A percentile compares a stretch with the other conserved stretches of the same genome.
Evolutionary conservation across 2,329 filamentous ascomycete genomes (phyloP).

Genomic region (Diaporthe nobilis): DNA sequence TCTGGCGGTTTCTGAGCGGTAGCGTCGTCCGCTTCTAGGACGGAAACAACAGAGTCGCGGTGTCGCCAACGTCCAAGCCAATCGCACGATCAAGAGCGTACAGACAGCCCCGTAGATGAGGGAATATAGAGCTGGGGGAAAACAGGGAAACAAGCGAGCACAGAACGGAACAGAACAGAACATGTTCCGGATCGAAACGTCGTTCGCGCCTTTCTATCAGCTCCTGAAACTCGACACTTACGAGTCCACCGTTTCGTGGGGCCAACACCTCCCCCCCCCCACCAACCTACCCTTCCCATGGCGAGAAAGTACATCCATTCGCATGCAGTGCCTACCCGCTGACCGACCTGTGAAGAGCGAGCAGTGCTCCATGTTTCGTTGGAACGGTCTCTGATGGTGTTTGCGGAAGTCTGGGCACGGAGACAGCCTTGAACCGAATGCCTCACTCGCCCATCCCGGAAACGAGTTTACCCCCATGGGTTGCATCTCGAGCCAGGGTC

Average conservation of each 20-base stretch:
- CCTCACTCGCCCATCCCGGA: neutral
- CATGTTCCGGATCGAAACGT: conserved; percentile 19
- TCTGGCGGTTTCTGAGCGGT: conserved; percentile 15
- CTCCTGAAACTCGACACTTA: conserved; percentile 30
- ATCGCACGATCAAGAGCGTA: neutral
- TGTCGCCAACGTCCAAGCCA: neutral
- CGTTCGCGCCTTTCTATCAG: conserved; percentile 6
- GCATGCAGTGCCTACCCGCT: neutral
- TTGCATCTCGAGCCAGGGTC: neutral
- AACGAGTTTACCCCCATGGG: neutral
- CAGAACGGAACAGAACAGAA: conserved; percentile 3
- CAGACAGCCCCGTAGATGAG: too few species aligned
- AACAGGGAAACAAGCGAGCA: neutral
- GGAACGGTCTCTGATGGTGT: neutral
- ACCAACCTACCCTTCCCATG: neutral
- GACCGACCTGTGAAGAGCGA: conserved; percentile 1
- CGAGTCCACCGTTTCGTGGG: conserved; percentile 29
- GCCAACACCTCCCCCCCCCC: neutral
- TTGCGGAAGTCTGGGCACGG: neutral
- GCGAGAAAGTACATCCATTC: neutral
- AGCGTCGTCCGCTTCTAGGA: neutral
- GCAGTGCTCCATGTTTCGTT: neutral
- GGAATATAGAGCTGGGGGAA: neutral
- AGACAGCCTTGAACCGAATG: neutral
- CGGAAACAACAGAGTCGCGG: neutral